These are phyloP conservation scores for Mycena rosella DNA, from an alignment of 768 basidiomycete species.

Conservation along the genomic window DNA sequence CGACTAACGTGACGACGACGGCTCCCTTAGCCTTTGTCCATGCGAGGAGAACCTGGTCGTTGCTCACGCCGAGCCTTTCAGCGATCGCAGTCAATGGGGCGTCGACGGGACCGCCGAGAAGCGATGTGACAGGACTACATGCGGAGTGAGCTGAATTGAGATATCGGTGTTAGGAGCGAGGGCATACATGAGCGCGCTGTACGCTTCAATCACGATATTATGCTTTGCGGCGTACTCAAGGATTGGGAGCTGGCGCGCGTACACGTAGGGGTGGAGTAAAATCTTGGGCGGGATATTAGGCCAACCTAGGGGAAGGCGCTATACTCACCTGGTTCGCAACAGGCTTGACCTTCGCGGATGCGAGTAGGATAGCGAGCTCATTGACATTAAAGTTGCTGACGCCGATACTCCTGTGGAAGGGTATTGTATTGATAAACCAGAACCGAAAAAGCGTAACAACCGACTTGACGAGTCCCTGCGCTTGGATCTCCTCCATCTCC, in stretches of 20 bases:
- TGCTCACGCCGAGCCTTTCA: slow-evolving; percentile 63
- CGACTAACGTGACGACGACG: slow-evolving; percentile 76
- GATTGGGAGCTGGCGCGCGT: slow-evolving; percentile 57
- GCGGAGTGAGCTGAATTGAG: slow-evolving; percentile 16
- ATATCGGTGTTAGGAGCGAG: too few species aligned
- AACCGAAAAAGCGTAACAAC: slow-evolving; percentile 31
- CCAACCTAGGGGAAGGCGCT: background rate
- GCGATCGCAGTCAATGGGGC: slow-evolving; percentile 65
- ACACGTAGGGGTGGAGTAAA: slow-evolving; percentile 70
- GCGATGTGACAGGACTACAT: slow-evolving; percentile 67
- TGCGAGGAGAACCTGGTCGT: slow-evolving; percentile 74
- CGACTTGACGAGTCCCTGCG: slow-evolving; percentile 58
- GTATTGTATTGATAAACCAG: background rate
- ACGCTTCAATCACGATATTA: slow-evolving; percentile 68
- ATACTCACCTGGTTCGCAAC: slow-evolving; percentile 77
- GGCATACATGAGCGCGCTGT: slow-evolving; percentile 64
- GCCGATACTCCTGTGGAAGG: slow-evolving; percentile 77
- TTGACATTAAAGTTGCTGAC: slow-evolving; percentile 75
- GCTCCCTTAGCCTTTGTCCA: slow-evolving; percentile 80
- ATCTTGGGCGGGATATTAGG: slow-evolving; percentile 50
- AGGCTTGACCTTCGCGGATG: slow-evolving; percentile 66
- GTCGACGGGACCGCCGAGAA: slow-evolving; percentile 77
- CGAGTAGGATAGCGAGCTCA: slow-evolving; percentile 64
- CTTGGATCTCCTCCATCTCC: slow-evolving; percentile 67
- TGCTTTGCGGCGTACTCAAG: slow-evolving; percentile 64